Conservation (phyloP, 139 green algal species). For the Haematococcus lacustris region DNA sequence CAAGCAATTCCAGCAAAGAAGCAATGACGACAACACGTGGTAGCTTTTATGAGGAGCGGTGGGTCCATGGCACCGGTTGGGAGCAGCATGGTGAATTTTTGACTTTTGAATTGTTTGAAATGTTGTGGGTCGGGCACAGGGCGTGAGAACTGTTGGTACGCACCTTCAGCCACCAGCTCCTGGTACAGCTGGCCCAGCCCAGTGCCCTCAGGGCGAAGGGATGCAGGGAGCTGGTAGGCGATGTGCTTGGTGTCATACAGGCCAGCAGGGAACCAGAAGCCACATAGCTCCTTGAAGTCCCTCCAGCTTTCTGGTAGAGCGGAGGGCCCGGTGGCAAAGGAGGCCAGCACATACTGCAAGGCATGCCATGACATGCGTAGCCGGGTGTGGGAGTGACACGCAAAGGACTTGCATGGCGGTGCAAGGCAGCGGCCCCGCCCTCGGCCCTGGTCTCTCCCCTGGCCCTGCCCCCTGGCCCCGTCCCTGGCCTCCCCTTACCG, state of each 20-base stretch:
- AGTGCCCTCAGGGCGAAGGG: conserved; percentile 4
- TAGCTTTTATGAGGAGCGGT: too few species aligned
- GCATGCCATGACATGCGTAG: neutral
- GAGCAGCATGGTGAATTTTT: too few species aligned
- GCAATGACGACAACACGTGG: too few species aligned
- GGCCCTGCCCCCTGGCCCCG: neutral
- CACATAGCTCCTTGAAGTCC: conserved; percentile 40
- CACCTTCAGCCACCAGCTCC: too few species aligned
- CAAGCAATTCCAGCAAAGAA: too few species aligned
- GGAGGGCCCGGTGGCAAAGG: neutral
- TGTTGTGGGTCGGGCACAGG: too few species aligned
- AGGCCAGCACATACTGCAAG: neutral
- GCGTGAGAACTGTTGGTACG: too few species aligned
- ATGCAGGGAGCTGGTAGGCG: conserved; percentile 17
- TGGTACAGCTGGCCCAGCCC: conserved; percentile 9
- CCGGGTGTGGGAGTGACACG: neutral
- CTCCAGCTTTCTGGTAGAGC: conserved; percentile 42
- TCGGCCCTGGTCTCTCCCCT: neutral
- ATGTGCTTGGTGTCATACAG: conserved; percentile 69
- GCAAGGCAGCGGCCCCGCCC: too few species aligned
- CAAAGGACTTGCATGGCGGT: neutral
- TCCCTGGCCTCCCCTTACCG: neutral
- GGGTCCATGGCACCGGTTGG: too few species aligned
- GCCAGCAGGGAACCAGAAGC: conserved; percentile 51
- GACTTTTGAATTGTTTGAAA: too few species aligned